Percentiles rank a stretch among this genome's conserved stretches.
phyloP scores from a whole-genome alignment of 768 basidiomycete genomes.

The Boletus bicolor region DNA sequence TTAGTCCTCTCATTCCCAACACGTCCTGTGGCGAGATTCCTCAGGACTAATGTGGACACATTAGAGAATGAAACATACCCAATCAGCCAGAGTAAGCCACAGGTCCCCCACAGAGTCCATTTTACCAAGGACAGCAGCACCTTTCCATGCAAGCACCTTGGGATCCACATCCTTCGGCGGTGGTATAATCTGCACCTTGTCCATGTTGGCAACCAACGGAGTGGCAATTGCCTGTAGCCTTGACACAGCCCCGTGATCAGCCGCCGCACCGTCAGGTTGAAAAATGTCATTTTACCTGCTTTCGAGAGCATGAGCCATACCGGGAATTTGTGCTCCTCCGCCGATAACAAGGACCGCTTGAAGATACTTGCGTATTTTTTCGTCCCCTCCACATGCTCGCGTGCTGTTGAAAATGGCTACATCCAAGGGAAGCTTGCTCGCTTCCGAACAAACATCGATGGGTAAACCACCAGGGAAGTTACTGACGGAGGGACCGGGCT shows the following conservation, averaged over 20 bases:
- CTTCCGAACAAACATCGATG: constrained; percentile 81
- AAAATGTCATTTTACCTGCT: constrained; percentile 55
- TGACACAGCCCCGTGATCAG: constrained; percentile 5
- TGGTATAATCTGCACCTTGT: constrained; percentile 89
- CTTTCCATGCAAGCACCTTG: constrained; percentile 90
- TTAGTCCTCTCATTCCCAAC: constrained; percentile 76
- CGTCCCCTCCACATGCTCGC: constrained; percentile 82
- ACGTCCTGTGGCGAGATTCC: constrained; percentile 48
- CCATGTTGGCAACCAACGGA: constrained; percentile 78
- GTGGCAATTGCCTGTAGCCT: constrained; percentile 80
- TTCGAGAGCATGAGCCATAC: constrained; percentile 82
- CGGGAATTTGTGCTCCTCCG: constrained; percentile 75
- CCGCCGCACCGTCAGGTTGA: not conserved
- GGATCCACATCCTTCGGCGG: constrained; percentile 93
- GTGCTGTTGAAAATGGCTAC: constrained; percentile 92
- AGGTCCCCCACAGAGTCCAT: constrained; percentile 88
- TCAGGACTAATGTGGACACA: constrained; percentile 5
- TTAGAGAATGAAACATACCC: constrained; percentile 50
- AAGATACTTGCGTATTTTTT: constrained; percentile 86
- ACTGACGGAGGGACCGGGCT: constrained; percentile 24
- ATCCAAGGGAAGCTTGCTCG: constrained; percentile 87
- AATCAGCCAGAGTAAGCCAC: constrained; percentile 86
- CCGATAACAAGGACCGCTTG: constrained; percentile 87
- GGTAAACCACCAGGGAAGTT: constrained; percentile 44
- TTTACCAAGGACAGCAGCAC: constrained; percentile 84